Base-by-base conservation (phyloP, 352 stramenopile genomes). In the Pythium vanterpoolii region DNA sequence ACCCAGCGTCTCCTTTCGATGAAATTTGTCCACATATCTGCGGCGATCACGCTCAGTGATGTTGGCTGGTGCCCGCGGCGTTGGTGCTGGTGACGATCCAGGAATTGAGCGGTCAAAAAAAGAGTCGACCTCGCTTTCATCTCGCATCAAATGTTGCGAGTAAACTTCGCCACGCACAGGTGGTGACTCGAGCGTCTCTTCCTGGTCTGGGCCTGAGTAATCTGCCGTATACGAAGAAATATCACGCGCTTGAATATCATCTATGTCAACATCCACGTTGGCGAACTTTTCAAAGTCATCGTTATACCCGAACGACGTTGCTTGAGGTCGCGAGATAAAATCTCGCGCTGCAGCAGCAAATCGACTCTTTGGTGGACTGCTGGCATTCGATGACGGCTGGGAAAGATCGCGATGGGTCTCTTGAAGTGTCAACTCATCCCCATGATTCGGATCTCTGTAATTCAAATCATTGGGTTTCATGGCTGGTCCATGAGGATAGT, bases 51-150 rank as follows among this genome's bases (percentile, higher is more conserved):
- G 69, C 24, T 71, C 36, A 4, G 72, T 79, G 30, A 80, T 58
- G 54, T 76, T 80, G 8, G 74, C 65, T 27, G 56, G 57, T n/a
- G 72, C 64, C 31, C 64, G 63, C 5, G 71, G 60, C 16, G 57
- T 27, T 13, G 63, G 52, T 26, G 56, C 66, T 23, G 64, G 45
- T 8, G 50, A 38, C n/a, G 54, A 66, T 47, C 64, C 76, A 16
- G 74, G 62, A 50, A 79, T 74, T 0, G 64, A 62, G 1, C 70
- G 72, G 48, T 66, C 74, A n/a, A 80, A 71, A 60, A 66, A 80
- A 7, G 74, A 62, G 36, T 76, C 72, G 23, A 43, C 14, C 27
- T 4, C n/a, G 7, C 7, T 21, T 30, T 48, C 23, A 21, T 28
- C 50, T 44, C 13, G 10, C 16, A 36, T 26, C 11, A 30, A 43